phyloP scores from a whole-genome alignment of 108 stramenopile genomes.

The Stephanodiscus triporus region DNA sequence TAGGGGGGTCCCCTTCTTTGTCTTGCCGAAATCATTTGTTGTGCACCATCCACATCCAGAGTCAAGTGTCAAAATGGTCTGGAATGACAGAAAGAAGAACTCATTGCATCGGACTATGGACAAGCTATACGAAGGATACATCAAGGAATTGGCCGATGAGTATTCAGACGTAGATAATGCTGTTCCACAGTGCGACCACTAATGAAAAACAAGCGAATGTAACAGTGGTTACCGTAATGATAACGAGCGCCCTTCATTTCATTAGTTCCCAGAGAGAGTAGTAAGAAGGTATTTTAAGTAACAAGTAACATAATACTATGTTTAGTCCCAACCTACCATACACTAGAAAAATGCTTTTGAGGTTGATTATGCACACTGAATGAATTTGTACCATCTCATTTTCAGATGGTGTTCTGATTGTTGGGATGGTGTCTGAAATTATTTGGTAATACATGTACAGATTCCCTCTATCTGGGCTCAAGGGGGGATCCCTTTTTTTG shows the following conservation, averaged over 20 bases:
- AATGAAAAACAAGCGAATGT: background rate
- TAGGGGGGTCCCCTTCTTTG: conserved; percentile 59
- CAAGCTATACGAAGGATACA: conserved; percentile 61
- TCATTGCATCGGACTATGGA: conserved; percentile 76
- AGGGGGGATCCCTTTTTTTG: too few species aligned
- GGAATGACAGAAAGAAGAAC: conserved; percentile 64
- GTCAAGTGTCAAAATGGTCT: conserved; percentile 70
- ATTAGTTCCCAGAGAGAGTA: too few species aligned
- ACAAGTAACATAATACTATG: too few species aligned
- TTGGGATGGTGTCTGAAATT: too few species aligned
- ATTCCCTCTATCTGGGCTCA: too few species aligned
- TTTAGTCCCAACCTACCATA: too few species aligned
- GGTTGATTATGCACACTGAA: too few species aligned
- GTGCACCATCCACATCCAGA: conserved; percentile 86
- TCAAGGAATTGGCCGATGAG: conserved; percentile 60
- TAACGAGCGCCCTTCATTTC: background rate
- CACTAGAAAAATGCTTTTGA: too few species aligned
- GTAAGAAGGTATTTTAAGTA: too few species aligned
- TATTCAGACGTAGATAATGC: conserved; percentile 38
- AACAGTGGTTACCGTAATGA: background rate
- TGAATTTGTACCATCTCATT: too few species aligned
- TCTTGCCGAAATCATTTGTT: conserved; percentile 74
- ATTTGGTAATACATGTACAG: too few species aligned
- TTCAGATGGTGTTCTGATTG: too few species aligned
- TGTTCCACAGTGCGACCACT: conserved; percentile 35